Base-by-base conservation (phyloP, 371 early-diverging fungal genomes). In the Funneliformis caledonium region DNA sequence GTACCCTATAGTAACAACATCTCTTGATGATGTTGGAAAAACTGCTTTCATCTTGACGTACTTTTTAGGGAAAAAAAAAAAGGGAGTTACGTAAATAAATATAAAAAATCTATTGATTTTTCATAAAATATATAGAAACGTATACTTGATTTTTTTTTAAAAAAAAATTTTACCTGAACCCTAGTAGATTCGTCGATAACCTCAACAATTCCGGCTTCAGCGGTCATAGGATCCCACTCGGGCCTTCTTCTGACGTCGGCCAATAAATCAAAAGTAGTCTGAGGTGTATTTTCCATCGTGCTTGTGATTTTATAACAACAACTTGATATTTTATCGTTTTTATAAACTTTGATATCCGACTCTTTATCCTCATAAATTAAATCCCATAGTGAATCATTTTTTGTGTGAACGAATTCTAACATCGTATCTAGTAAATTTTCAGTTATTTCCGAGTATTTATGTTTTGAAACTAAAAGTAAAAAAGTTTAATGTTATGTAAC, bases 1-100 rank as follows among this genome's bases (percentile, higher is more conserved):
- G 22, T 84, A 84, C 11, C 91, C 85, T n/a, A 91, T 45, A 16
- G 92, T 81, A 5, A 89, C 74, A 11, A 88, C 84, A 81, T 91
- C 92, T 12, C 91, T 84, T 0, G 88, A 83, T 6, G 90, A 82
- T 0, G 90, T 88, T 4, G 91, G 91, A 91, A 92, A 91, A 47
- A 92, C 77, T 8, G 86, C 83, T 72, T 88, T 92, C 70, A 86
- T 88, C 59, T 87, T 85, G 33, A 92, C 77, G 50, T 91, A 92
- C 78, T 86, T 31, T 84, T 83, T 56, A 87, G 84, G 48, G 81
- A 79, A 2, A 84, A 82, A 0, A 82, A 80, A 67, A 89, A 70
- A 12, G 76, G 47, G 12, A 81, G 81, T n/a, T 33, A 14, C 5
- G 3, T 37, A 19, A 68, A 65, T 31, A 68, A 26, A 31, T 31